Base-by-base conservation (phyloP, 2,329 filamentous ascomycete genomes). In the Pseudopithomyces chartarum region DNA sequence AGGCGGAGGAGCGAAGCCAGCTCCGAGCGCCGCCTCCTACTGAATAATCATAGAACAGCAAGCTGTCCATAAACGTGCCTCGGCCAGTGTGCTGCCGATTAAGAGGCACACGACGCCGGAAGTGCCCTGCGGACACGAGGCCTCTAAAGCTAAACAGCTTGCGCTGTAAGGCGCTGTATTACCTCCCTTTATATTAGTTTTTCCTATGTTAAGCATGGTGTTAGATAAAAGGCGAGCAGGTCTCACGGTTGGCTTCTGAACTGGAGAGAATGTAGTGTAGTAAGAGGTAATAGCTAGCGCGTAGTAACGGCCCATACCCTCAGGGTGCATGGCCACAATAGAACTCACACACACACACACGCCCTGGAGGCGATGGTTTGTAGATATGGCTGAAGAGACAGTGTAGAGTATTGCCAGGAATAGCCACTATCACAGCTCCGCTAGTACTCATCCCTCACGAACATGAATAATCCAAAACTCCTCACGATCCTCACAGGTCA, bases 191-290 rank as follows among this genome's bases (percentile, higher is more conserved):
- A 38, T 29, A 29, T 8, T 29, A 29, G 4, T 5, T 29, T 62
- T 57, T 59, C 57, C 52, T 59, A 50, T 55, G 59, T 62, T 62
- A 42, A 62, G 60, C 60, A 62, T 58, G 60, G 52, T 17, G 60
- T 56, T 60, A 56, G 57, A 39, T 38, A 59, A 32, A 11, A 6
- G 59, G 57, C 43, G 2, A 59, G 46, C 57, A 59, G 59, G 54
- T 58, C 57, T 59, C 54, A 62, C 46, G 36, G 57, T 62, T 58
- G 58, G 58, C 55, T 60, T 58, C 58, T 60, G 55, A 58, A 58
- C 38, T 58, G 56, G 56, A 58, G 57, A 38, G 53, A 32, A 32
- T 49, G 49, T 15, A 17, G 12, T 29, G 34, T 32, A 54, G 38
- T 38, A 56, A 45, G 45, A 56, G 44, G 54, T 59, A 59, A n/a